phyloP scores from a whole-genome alignment of 2,329 filamentous ascomycete species.

The Knufia petricola region DNA sequence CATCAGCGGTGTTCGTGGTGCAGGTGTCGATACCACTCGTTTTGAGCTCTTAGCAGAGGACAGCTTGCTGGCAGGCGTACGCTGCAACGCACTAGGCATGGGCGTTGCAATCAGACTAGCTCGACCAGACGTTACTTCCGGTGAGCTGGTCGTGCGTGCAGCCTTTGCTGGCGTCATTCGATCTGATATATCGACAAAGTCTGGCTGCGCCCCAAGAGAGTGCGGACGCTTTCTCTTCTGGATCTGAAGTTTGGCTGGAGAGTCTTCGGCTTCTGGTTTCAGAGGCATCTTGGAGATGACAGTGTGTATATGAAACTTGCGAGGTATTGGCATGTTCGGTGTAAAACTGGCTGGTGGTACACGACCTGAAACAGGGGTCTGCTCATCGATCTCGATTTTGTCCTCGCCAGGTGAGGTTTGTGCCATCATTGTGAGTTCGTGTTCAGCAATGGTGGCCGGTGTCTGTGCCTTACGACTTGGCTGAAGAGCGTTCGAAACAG shows the following conservation, averaged over 20 bases:
- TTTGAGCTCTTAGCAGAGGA: constrained; percentile 11
- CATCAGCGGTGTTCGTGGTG: constrained; percentile 17
- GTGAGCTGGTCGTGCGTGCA: constrained; percentile 1
- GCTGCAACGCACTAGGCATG: constrained; percentile 6
- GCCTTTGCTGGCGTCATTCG: background rate
- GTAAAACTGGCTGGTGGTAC: background rate
- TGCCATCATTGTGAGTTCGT: background rate
- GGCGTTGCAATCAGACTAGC: constrained; percentile 12
- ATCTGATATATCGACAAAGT: background rate
- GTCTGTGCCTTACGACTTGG: too few relatives aligned
- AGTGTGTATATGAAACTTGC: constrained; percentile 44
- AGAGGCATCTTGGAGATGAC: constrained; percentile 64
- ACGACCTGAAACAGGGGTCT: background rate
- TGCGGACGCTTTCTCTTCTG: constrained; percentile 36
- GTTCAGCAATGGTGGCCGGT: too few relatives aligned
- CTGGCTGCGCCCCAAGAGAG: constrained; percentile 31
- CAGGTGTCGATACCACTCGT: constrained; percentile 10
- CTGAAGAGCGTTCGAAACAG: background rate
- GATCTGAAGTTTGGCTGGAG: constrained; percentile 34
- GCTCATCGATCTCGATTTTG: background rate
- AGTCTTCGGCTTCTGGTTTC: constrained; percentile 51
- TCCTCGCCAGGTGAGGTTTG: background rate
- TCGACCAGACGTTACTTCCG: constrained; percentile 1
- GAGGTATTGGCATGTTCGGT: constrained; percentile 5
- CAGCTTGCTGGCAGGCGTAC: constrained; percentile 9